These are phyloP conservation scores for Agrocybe praecox DNA, from an alignment of 768 basidiomycete species.

Conservation along the genomic window DNA sequence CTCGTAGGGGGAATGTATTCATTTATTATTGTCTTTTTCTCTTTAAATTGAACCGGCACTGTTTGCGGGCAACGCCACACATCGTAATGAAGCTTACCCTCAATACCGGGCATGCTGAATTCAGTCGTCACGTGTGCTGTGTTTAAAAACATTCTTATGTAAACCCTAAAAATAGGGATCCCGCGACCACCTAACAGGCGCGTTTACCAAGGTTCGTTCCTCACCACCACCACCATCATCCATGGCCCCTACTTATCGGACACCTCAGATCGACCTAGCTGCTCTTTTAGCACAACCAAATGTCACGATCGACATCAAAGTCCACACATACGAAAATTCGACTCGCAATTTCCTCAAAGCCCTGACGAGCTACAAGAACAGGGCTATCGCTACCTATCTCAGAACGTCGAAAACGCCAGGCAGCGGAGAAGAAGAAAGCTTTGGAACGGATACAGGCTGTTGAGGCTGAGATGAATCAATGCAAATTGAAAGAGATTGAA, in stretches of 20 bases:
- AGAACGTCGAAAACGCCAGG: constrained; percentile 63
- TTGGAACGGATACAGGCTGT: constrained; percentile 62
- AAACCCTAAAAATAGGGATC: no score
- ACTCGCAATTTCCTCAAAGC: constrained; percentile 75
- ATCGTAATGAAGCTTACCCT: no score
- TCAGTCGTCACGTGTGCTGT: no score
- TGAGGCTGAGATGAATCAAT: constrained; percentile 72
- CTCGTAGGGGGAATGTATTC: no score
- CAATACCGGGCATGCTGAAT: no score
- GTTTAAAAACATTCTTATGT: no score
- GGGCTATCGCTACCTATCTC: constrained; percentile 71
- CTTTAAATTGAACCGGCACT: no score
- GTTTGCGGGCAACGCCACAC: no score
- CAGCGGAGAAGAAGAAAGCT: constrained; percentile 61
- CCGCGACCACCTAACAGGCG: background rate
- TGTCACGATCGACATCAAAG: constrained; percentile 65
- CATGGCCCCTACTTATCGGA: constrained; percentile 31
- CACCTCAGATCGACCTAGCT: constrained; percentile 64
- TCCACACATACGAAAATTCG: constrained; percentile 63
- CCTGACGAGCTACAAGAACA: constrained; percentile 71
- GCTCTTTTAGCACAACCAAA: constrained; percentile 53
- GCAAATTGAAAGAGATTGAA: constrained; percentile 79
- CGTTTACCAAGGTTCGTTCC: background rate
- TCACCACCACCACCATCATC: constrained; percentile 1
- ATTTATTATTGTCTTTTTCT: no score